These are phyloP conservation scores for Rusavskia elegans DNA, from an alignment of 495 filamentous ascomycete species.

Conservation along the genomic window DNA sequence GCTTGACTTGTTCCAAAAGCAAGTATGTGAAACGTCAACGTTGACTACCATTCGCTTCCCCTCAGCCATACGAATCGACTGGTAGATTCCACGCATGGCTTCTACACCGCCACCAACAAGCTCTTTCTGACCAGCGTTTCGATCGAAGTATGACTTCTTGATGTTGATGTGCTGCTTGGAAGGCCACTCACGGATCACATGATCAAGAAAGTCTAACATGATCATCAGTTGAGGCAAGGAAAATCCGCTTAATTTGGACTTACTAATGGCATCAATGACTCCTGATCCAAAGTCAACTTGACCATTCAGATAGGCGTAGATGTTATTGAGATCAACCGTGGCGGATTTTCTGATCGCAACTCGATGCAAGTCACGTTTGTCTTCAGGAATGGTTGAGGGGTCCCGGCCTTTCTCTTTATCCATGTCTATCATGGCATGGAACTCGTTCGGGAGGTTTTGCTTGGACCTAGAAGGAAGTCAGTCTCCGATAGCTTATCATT, in stretches of 20 bases:
- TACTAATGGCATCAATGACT: conserved; percentile 66
- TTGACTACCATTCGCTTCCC: conserved; percentile 54
- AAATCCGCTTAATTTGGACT: conserved; percentile 3
- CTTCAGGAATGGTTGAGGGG: conserved; percentile 3
- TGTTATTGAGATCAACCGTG: conserved; percentile 44
- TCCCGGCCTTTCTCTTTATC: conserved; percentile 37
- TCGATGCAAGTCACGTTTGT: conserved; percentile 9
- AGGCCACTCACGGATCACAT: conserved; percentile 65
- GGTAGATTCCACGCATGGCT: conserved; percentile 72
- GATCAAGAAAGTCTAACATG: conserved; percentile 59
- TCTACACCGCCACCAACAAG: conserved; percentile 44
- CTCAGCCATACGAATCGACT: conserved; percentile 54
- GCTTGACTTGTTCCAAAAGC: conserved; percentile 40
- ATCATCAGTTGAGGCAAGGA: conserved; percentile 10
- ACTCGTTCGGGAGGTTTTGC: conserved; percentile 19
- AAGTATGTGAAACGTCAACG: conserved; percentile 64
- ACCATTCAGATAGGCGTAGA: conserved; percentile 48
- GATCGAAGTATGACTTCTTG: conserved; percentile 62
- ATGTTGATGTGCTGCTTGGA: conserved; percentile 45
- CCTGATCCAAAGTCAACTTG: conserved; percentile 39
- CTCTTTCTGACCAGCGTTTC: conserved; percentile 20
- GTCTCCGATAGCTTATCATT: not conserved
- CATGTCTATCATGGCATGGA: conserved; percentile 43
- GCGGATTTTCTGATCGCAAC: conserved; percentile 39
- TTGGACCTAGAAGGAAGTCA: conserved; percentile 20